Evolutionary conservation across 2,329 filamentous ascomycete genomes (phyloP), one percentile per base, ranked within the genome.

Genomic region (Colletotrichum sp.): DNA sequence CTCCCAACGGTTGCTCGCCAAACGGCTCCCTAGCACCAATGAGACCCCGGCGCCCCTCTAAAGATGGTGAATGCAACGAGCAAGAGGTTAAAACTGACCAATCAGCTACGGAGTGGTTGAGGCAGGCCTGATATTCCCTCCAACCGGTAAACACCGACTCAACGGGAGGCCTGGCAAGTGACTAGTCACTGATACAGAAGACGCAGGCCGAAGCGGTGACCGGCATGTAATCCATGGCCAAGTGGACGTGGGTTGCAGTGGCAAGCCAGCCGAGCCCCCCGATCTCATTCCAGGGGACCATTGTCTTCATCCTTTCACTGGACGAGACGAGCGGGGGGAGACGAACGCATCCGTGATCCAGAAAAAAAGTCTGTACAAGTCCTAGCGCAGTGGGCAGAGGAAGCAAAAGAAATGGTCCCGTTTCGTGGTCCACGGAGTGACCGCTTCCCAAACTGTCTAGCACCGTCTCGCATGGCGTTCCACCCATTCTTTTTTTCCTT

Each of bases 221-320:
- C 48, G 64, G 43, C 63, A 67, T 67, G 43, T 24, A 57, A 43
- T 61, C 63, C 48, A 68, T 15, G 58, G 15, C 34, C 63, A 43
- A n/a, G 60, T 38, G 57, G 71, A 36, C 61, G 66, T 38, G 34
- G 65, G 43, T 68, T 71, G 57, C 64, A 74, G 69, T 76, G 74
- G 74, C 74, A 76, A 74, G 57, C 64, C 57, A 70, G 71, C 55
- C 71, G 71, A 76, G 64, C 70, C 66, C 67, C 67, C 65, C 71
- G 65, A 75, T 67, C 66, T 76, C 34, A 63, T 43, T 60, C 43
- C 58, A 65, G 71, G 74, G 48, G 68, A 38, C 36, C 57, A 36
- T 38, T 21, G 55, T 28, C 68, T 72, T 64, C 67, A 24, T 67
- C 69, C 69, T 64, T 68, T 57, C 55, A 55, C 64, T 58, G 70